A percentile compares a stretch with the other conserved stretches of the same genome.
These are phyloP conservation scores for Septoria petroselini DNA, from an alignment of 2,329 filamentous ascomycete species.

Conservation along the genomic window DNA sequence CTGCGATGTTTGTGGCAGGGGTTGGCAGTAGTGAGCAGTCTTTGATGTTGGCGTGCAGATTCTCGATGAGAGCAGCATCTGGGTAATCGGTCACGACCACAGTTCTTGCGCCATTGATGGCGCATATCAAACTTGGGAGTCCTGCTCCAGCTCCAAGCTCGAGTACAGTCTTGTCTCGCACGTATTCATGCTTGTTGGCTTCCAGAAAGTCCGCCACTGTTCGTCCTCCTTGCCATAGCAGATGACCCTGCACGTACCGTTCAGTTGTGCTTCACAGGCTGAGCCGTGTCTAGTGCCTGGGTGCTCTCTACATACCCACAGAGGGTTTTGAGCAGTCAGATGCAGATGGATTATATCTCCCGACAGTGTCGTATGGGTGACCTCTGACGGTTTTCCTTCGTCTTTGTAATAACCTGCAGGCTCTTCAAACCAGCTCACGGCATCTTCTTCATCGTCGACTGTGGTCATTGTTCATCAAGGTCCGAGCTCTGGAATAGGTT, in stretches of 20 bases:
- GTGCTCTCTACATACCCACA: conserved; percentile 58
- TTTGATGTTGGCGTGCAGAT: conserved; percentile 72
- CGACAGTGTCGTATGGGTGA: conserved; percentile 66
- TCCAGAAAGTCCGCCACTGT: conserved; percentile 77
- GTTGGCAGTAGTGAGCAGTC: conserved; percentile 48
- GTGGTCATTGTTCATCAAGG: conserved; percentile 20
- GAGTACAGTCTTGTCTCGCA: conserved; percentile 69
- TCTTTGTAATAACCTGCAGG: conserved; percentile 77
- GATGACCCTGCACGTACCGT: conserved; percentile 59
- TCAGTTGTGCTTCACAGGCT: not conserved
- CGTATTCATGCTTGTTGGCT: conserved; percentile 56
- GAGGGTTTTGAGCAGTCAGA: conserved; percentile 80
- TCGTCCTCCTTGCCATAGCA: conserved; percentile 86
- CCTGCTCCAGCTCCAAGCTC: conserved; percentile 89
- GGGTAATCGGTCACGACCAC: conserved; percentile 83
- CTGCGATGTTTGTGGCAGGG: conserved; percentile 39
- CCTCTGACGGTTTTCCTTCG: conserved; percentile 70
- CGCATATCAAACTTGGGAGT: conserved; percentile 69
- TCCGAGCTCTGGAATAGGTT: not conserved
- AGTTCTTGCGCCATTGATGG: conserved; percentile 62
- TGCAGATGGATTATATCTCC: conserved; percentile 66
- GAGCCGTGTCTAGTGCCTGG: not conserved
- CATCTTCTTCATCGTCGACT: conserved; percentile 37
- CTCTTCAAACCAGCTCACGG: conserved; percentile 67
- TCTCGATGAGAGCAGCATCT: conserved; percentile 76